Base-by-base conservation (phyloP, 2,329 filamentous ascomycete species). In the Cercospora sesami region DNA sequence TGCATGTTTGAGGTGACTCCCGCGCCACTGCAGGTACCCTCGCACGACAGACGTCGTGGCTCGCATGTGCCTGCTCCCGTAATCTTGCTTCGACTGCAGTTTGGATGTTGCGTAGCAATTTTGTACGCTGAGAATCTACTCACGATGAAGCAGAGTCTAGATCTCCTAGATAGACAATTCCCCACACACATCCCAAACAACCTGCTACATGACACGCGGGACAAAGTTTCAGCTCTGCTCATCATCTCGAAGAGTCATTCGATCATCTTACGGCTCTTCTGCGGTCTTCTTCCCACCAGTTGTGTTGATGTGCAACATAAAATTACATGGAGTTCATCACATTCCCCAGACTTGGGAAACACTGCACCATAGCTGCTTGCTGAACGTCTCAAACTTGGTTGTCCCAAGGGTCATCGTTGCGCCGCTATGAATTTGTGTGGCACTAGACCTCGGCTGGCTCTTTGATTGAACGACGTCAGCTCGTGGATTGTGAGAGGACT, bases 381-480 rank as follows among this genome's bases (percentile, higher is more conserved):
- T n/a, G 9, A 36, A 53, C 26, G n/a, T 18, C 45, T 55, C 48
- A 63, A 63, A 63, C 61, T 39, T 63, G 18, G 18, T 55, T 4
- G 28, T 7, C 8, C 28, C 28, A n/a, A 63, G 61, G 61, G 18
- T 5, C 1, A 55, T 48, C 10, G 61, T 57, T 23, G 30, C 48
- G 57, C 61, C 21, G 30, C 42, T 21, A 8, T 42, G 26, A 2
- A 28, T 16, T n/a, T 21, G 14, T 10, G 61, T 63, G 5, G 12
- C 30, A 63, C 61, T 4, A 36, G 48, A 26, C 16, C 28, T 55
- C 28, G 61, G 23, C n/a, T 10, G 23, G n/a, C 39, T 57, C 61
- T 63, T 63, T 63, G 10, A 63, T 48, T 18, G 39, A 23, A 53
- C 26, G 28, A 55, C 61, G 36, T 45, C 61, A 63, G 61, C 61